phyloP scores from a whole-genome alignment of 768 basidiomycete genomes.

The Punctularia strigosozonata region DNA sequence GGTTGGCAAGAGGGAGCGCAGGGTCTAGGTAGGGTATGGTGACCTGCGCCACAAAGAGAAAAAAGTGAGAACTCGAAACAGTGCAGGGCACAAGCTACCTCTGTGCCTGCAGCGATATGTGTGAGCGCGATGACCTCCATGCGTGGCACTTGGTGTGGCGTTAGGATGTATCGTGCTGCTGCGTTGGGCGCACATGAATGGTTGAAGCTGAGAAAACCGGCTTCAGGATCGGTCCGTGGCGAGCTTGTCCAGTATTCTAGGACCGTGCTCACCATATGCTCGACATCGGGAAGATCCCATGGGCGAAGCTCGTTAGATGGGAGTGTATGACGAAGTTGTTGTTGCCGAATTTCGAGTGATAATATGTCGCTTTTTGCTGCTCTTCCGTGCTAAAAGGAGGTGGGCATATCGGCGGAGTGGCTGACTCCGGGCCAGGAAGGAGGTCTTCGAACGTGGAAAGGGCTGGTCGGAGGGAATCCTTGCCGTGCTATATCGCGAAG shows the following conservation, averaged over 20 bases:
- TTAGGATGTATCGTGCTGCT: slow-evolving; percentile 44
- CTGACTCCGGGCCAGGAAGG: slow-evolving; percentile 27
- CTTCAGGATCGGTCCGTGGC: too few species aligned
- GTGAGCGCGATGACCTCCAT: slow-evolving; percentile 62
- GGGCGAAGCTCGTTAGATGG: slow-evolving; percentile 55
- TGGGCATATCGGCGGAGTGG: slow-evolving; percentile 22
- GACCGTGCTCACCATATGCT: too few species aligned
- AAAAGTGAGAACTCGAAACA: slow-evolving; percentile 2
- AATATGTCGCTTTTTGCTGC: slow-evolving; percentile 2
- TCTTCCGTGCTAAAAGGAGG: neutral
- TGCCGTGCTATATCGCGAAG: slow-evolving; percentile 3
- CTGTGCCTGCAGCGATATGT: slow-evolving; percentile 45
- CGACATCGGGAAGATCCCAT: slow-evolving; percentile 67
- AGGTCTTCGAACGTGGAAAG: slow-evolving; percentile 26
- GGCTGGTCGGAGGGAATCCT: slow-evolving; percentile 19
- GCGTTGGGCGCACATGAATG: slow-evolving; percentile 75
- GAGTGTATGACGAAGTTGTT: slow-evolving; percentile 76
- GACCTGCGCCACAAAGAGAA: slow-evolving; percentile 30
- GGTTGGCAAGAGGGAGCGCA: slow-evolving; percentile 46
- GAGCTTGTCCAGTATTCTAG: too few species aligned
- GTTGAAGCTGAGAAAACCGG: too few species aligned
- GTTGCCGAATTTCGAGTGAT: slow-evolving; percentile 42
- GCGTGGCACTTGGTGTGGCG: slow-evolving; percentile 20
- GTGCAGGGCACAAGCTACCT: slow-evolving; percentile 32
- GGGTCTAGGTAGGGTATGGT: slow-evolving; percentile 72